phyloP scores from a whole-genome alignment of 257 asterid species.

The Petrea volubilis region DNA sequence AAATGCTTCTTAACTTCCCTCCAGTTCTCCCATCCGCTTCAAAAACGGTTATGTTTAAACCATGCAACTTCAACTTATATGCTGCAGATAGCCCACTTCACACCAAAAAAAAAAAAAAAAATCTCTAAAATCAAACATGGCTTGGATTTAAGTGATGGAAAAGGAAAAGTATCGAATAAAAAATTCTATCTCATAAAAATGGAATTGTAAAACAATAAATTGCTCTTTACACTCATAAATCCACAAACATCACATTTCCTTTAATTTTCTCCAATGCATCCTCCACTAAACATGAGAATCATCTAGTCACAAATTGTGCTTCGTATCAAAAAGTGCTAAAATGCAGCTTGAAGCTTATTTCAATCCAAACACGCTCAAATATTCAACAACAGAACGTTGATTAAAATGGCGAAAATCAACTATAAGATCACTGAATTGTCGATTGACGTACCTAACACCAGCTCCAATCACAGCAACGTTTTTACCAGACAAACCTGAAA shows the following conservation, averaged over 20 bases:
- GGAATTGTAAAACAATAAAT: background rate
- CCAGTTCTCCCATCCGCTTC: constrained; percentile 87
- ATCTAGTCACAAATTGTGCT: background rate
- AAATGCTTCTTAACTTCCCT: constrained; percentile 75
- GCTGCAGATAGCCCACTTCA: constrained; percentile 95
- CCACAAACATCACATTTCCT: background rate
- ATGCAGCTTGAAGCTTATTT: background rate
- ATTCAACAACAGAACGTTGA: background rate
- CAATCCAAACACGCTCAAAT: background rate
- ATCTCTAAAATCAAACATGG: background rate
- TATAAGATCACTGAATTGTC: constrained; percentile 1
- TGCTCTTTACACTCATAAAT: background rate
- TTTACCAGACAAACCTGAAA: constrained; percentile 45
- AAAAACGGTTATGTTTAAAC: constrained; percentile 75
- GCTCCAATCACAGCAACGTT: constrained; percentile 88
- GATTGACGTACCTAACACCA: constrained; percentile 62
- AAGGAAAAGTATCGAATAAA: background rate
- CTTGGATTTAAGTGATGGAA: background rate
- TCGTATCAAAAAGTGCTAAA: background rate
- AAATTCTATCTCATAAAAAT: background rate
- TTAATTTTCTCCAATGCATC: background rate
- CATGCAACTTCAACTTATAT: constrained; percentile 76
- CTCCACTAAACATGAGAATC: background rate
- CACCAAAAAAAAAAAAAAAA: background rate
- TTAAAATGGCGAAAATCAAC: constrained; percentile 6